Evolutionary conservation across 148 eudicot genomes (phyloP).

Genomic region (Diospyros kaki): DNA sequence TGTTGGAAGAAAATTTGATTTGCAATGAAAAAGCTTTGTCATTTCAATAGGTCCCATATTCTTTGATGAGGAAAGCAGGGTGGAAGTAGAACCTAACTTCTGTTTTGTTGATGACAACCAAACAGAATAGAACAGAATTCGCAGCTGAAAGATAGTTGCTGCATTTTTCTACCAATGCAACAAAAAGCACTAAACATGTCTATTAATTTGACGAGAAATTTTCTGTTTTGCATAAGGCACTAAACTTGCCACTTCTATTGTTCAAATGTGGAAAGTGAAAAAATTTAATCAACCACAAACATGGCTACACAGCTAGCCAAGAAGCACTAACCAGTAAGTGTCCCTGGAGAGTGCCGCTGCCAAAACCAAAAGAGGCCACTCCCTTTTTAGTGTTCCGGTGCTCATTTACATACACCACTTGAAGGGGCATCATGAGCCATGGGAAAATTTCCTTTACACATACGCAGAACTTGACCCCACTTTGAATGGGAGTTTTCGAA

Average conservation of each 20-base stretch:
- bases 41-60: not conserved
- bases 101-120: too few species aligned
- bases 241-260: not conserved
- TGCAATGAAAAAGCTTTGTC: not conserved
- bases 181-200: not conserved
- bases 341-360: conserved; percentile 91
- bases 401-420: conserved; percentile 68
- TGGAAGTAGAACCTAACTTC: not conserved
- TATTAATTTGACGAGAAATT: too few species aligned
- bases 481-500: conserved; percentile 62
- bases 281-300: not conserved
- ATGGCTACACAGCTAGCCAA: not conserved
- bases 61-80: not conserved
- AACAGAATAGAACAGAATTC: not conserved
- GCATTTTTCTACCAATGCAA: not conserved
- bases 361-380: conserved; percentile 75
- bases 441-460: conserved; percentile 81
- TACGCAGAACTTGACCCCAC: conserved; percentile 71
- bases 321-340: conserved; percentile 68
- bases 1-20: not conserved
- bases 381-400: conserved; percentile 33
- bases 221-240: not conserved
- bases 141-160: not conserved
- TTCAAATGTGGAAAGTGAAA: not conserved
- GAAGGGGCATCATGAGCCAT: conserved; percentile 94